Percentiles rank a stretch among this genome's conserved stretches.
phyloP scores from a whole-genome alignment of 2,329 filamentous ascomycete genomes.

The Cladobotryum mycophilum region DNA sequence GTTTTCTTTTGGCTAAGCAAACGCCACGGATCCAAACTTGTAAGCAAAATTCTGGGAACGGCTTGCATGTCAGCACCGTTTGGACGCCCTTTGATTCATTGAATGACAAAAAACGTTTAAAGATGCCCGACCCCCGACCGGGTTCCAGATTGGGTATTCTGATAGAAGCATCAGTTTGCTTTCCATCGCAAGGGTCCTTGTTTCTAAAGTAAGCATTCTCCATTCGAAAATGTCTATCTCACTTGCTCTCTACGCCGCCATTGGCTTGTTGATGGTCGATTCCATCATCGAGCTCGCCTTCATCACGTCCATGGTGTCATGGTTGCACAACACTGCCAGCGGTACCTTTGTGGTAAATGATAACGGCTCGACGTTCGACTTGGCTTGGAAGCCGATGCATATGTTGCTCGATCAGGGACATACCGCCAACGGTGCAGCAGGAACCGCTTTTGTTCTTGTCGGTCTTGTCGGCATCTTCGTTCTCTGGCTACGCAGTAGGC shows the following conservation, averaged over 20 bases:
- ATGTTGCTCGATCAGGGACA: slow-evolving; percentile 23
- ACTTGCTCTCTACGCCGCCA: slow-evolving; percentile 15
- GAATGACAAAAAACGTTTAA: too few species aligned
- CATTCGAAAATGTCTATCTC: slow-evolving; percentile 2
- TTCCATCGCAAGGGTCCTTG: too few species aligned
- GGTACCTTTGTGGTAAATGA: slow-evolving; percentile 17
- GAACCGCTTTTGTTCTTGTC: slow-evolving; percentile 22
- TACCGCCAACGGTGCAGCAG: slow-evolving; percentile 23
- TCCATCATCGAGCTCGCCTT: slow-evolving; percentile 23
- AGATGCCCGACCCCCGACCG: too few species aligned
- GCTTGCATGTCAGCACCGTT: too few species aligned
- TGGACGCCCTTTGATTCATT: too few species aligned
- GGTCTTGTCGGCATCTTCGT: slow-evolving; percentile 20
- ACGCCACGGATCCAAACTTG: too few species aligned
- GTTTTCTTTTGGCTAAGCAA: too few species aligned
- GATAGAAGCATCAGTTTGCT: too few species aligned
- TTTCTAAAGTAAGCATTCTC: too few species aligned
- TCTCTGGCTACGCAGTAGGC: slow-evolving; percentile 17
- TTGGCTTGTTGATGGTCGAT: slow-evolving; percentile 22
- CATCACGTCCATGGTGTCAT: slow-evolving; percentile 22
- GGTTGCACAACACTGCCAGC: slow-evolving; percentile 20
- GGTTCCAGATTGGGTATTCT: too few species aligned
- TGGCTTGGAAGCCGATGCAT: slow-evolving; percentile 19
- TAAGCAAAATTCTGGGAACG: too few species aligned
- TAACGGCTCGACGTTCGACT: slow-evolving; percentile 7